Evolutionary conservation across 192 early-diverging fungal species (phyloP), one percentile per base, ranked within the genome.

Genomic region (Haplosporangium gracile): DNA sequence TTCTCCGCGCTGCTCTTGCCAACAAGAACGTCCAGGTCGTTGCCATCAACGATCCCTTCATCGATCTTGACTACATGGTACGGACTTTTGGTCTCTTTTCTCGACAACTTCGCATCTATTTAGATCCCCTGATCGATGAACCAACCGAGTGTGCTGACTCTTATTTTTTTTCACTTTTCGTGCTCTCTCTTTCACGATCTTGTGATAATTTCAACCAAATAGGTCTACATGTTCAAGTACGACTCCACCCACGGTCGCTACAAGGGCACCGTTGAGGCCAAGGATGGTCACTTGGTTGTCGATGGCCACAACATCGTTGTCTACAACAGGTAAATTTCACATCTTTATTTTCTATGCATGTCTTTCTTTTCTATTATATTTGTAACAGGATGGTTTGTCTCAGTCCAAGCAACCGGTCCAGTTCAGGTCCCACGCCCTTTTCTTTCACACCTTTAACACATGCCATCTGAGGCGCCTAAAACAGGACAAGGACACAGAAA

Each of bases 191-290:
- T 39, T 26, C 9, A 26, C 13, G n/a, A 32, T 43, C 24, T 16
- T 40, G 38, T 53, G 72, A 34, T 63, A 51, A 43, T 29, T 65
- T 32, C 5, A 24, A 22, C 11, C 15, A 39, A 32, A 5, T 88
- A 93, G 93, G 92, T 95, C 90, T 99, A 98, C 94, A 91, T 98
- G 89, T 91, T 98, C 88, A 97, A 98, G 94, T 99, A 98, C 91
- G 98, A 99, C 94, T 98, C 98, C 72, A 98, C 97, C 88, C 98
- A 99, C 92, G 98, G 98, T 75, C 94, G 94, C 78, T 97, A 95
- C 95, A 95, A 96, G 89, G 97, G 96, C 74, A 90, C 91, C 42
- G 95, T 97, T 80, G 89, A 90, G 84, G 82, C 90, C 89, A 92
- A 95, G 91, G 93, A 95, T 90, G 96, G 95, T 85, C 95, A 95